phyloP scores from a whole-genome alignment of 2,329 filamentous ascomycete genomes.

The Hortaea sp. region DNA sequence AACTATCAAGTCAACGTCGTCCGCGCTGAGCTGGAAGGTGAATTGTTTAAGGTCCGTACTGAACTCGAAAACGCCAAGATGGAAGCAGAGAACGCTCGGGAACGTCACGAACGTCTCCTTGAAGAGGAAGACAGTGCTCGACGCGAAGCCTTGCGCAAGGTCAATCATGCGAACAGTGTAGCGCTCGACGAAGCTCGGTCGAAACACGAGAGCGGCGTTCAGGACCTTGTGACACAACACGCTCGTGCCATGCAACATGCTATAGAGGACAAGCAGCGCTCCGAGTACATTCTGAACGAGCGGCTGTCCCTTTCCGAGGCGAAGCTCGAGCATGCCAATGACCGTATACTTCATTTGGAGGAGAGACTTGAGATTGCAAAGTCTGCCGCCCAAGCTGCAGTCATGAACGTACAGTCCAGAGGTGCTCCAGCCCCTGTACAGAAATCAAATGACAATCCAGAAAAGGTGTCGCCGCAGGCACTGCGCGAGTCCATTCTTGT shows the following conservation, averaged over 20 bases:
- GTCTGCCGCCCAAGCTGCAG: constrained; percentile 74
- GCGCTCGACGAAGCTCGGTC: constrained; percentile 47
- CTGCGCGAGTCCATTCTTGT: constrained; percentile 93
- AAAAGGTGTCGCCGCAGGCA: constrained; percentile 89
- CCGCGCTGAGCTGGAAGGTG: constrained; percentile 70
- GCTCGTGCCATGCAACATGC: constrained; percentile 31
- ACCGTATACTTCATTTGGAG: constrained; percentile 74
- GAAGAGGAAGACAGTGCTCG: constrained; percentile 69
- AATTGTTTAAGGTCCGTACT: constrained; percentile 59
- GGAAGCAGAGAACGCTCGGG: constrained; percentile 71
- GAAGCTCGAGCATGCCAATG: constrained; percentile 76
- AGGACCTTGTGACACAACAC: constrained; percentile 53
- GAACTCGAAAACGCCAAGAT: constrained; percentile 70
- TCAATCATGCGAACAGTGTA: constrained; percentile 41
- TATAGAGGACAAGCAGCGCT: constrained; percentile 70
- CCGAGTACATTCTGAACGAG: constrained; percentile 71
- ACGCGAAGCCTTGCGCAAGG: constrained; percentile 47
- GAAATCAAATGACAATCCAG: constrained; percentile 45
- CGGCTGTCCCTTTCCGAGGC: constrained; percentile 72
- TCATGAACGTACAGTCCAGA: constrained; percentile 44
- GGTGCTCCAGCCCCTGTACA: constrained; percentile 14
- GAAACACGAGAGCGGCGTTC: constrained; percentile 40
- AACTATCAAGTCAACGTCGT: constrained; percentile 79
- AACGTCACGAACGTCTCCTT: constrained; percentile 71
- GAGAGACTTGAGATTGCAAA: constrained; percentile 87